These are phyloP conservation scores for Monilinia fructigena DNA, from an alignment of 2,329 filamentous ascomycete species.

Conservation along the genomic window DNA sequence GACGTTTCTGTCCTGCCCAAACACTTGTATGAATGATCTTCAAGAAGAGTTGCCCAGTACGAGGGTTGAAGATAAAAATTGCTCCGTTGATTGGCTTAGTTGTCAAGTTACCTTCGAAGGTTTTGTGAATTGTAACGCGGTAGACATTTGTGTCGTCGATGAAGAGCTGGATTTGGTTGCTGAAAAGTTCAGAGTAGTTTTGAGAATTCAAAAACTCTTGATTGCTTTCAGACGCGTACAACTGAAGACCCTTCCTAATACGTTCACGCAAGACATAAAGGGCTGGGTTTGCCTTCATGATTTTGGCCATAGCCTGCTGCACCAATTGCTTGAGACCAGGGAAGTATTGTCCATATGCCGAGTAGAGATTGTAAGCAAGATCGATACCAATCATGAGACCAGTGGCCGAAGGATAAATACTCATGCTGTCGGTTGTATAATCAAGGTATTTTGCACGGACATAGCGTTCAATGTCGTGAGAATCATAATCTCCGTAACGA, in stretches of 20 bases:
- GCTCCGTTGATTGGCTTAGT: conserved; percentile 99
- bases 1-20: conserved; percentile 98
- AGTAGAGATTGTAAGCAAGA: conserved; percentile 96
- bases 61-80: conserved; percentile 99
- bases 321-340: conserved; percentile 92
- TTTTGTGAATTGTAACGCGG: conserved; percentile 99
- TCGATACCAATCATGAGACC: conserved; percentile 98
- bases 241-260: conserved; percentile 95
- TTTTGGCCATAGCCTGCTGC: conserved; percentile 98
- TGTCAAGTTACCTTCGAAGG: conserved; percentile 97
- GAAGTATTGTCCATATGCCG: conserved; percentile 98
- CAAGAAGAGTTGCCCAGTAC: conserved; percentile 93
- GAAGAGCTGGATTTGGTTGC: conserved; percentile 97
- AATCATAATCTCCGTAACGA: conserved; percentile 96
- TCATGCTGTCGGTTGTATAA: conserved; percentile 98
- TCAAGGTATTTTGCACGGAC: conserved; percentile 97
- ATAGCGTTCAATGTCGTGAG: conserved; percentile 97
- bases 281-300: conserved; percentile 99
- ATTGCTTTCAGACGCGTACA: conserved; percentile 97
- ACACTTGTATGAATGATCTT: conserved; percentile 99
- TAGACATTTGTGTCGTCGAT: conserved; percentile 99
- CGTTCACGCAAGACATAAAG: conserved; percentile 95
- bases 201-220: conserved; percentile 99
- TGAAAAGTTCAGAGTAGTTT: conserved; percentile 98
- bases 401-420: conserved; percentile 95